Conservation (phyloP, 495 filamentous ascomycete species). For the Filosporella fistucella region DNA sequence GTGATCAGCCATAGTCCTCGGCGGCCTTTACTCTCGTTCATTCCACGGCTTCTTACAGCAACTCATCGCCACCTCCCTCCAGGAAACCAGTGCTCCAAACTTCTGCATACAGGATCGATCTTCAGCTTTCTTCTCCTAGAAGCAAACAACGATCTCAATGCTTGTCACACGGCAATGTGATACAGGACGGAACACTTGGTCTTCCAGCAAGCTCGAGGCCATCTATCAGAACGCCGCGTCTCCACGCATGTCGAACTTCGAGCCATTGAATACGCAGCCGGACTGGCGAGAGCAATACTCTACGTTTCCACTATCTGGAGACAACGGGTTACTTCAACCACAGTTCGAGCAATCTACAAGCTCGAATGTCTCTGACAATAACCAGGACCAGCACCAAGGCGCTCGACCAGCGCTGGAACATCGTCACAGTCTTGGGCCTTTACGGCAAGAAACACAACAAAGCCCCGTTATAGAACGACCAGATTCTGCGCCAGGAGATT, state of each 20-base stretch:
- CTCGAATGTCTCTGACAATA: conserved; percentile 30
- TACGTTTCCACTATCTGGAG: conserved; percentile 43
- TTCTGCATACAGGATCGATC: background rate
- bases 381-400: conserved; percentile 37
- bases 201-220: conserved; percentile 51
- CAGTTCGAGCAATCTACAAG: conserved; percentile 41
- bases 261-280: conserved; percentile 47
- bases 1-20: conserved; percentile 15
- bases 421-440: conserved; percentile 19
- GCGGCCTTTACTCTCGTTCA: conserved; percentile 22
- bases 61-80: conserved; percentile 2
- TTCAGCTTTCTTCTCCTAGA: conserved; percentile 15
- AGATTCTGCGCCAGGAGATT: conserved; percentile 21
- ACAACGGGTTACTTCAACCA: conserved; percentile 43
- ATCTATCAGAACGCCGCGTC: conserved; percentile 43
- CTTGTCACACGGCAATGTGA: conserved; percentile 54
- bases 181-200: conserved; percentile 54
- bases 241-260: conserved; percentile 58
- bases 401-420: conserved; percentile 25
- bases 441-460: conserved; percentile 32
- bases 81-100: background rate
- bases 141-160: conserved; percentile 36
- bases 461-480: conserved; percentile 24
- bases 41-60: conserved; percentile 13
- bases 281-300: conserved; percentile 57